phyloP scores from a whole-genome alignment of 2,329 filamentous ascomycete genomes.

The Trichoderma hamatum region DNA sequence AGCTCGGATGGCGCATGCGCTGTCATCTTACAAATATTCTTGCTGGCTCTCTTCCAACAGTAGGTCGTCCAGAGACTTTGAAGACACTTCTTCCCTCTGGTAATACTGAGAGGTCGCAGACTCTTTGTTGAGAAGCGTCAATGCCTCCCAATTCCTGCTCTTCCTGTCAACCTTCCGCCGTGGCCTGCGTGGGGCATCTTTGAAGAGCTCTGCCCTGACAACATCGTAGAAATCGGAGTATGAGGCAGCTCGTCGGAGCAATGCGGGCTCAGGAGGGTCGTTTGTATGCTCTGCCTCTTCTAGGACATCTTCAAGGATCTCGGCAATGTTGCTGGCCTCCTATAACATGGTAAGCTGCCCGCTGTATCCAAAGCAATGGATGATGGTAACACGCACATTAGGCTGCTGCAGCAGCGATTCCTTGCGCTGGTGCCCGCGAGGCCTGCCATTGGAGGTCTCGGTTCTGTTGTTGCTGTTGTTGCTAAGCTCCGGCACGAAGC shows the following conservation, averaged over 20 bases:
- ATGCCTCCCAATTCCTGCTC: constrained; percentile 54
- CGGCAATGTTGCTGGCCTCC: constrained; percentile 55
- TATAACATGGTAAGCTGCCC: constrained; percentile 50
- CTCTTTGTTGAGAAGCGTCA: constrained; percentile 41
- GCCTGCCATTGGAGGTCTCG: constrained; percentile 47
- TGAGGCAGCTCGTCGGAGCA: constrained; percentile 71
- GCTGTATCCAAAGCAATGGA: constrained; percentile 1
- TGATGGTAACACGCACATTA: constrained; percentile 52
- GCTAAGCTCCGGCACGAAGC: constrained; percentile 66
- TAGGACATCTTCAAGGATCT: constrained; percentile 59
- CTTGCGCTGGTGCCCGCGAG: constrained; percentile 63
- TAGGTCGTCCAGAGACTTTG: constrained; percentile 58
- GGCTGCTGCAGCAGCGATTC: constrained; percentile 71
- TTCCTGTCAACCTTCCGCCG: constrained; percentile 44
- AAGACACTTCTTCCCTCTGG: constrained; percentile 32
- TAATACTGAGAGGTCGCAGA: constrained; percentile 31
- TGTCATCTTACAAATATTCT: constrained; percentile 71
- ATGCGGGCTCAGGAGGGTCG: constrained; percentile 66
- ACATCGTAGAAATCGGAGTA: constrained; percentile 74
- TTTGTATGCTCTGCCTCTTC: constrained; percentile 60
- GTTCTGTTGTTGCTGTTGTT: constrained; percentile 56
- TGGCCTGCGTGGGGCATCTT: constrained; percentile 49
- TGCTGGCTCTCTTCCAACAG: constrained; percentile 82
- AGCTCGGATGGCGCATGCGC: not conserved
- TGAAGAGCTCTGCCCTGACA: constrained; percentile 58